Percentiles rank a stretch among this genome's conserved stretches.
Evolutionary conservation across 495 filamentous ascomycete species (phyloP).

Genomic region (Tetracladium marchalianum): DNA sequence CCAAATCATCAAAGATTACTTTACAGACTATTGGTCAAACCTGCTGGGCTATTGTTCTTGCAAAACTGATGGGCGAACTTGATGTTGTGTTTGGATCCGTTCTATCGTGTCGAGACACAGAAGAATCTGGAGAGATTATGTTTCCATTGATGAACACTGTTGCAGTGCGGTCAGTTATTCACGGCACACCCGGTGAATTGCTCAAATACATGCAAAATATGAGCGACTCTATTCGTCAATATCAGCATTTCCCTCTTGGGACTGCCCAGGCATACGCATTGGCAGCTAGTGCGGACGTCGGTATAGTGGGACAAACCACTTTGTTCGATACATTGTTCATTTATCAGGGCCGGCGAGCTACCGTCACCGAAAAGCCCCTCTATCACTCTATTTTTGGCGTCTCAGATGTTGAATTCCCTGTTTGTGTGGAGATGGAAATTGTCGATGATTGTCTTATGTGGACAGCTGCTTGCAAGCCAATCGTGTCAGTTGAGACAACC

Average conservation of each 20-base stretch:
- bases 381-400: constrained; percentile 47
- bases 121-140: constrained; percentile 45
- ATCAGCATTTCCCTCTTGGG: constrained; percentile 59
- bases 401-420: constrained; percentile 62
- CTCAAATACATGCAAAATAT: constrained; percentile 56
- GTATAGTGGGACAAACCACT: constrained; percentile 18
- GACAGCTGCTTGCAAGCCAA: constrained; percentile 57
- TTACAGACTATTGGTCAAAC: constrained; percentile 56
- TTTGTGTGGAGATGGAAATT: constrained; percentile 72
- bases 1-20: constrained; percentile 45
- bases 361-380: constrained; percentile 17
- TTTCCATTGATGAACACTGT: constrained; percentile 79
- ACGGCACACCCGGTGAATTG: constrained; percentile 51
- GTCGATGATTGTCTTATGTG: constrained; percentile 42
- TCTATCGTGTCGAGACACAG: constrained; percentile 56
- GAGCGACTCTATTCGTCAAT: constrained; percentile 35
- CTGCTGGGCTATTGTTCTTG: constrained; percentile 54
- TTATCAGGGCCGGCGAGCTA: constrained; percentile 39
- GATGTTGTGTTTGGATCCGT: constrained; percentile 66
- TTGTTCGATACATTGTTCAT: constrained; percentile 67
- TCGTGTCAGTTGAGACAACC: constrained; percentile 28
- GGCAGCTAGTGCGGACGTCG: constrained; percentile 16
- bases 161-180: constrained; percentile 49
- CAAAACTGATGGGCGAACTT: constrained; percentile 39
- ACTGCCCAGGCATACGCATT: constrained; percentile 42